A percentile compares a stretch with the other conserved stretches of the same genome.
These are phyloP conservation scores for Aspergillus incahuasiensis DNA, from an alignment of 495 filamentous ascomycete species.

Conservation along the genomic window DNA sequence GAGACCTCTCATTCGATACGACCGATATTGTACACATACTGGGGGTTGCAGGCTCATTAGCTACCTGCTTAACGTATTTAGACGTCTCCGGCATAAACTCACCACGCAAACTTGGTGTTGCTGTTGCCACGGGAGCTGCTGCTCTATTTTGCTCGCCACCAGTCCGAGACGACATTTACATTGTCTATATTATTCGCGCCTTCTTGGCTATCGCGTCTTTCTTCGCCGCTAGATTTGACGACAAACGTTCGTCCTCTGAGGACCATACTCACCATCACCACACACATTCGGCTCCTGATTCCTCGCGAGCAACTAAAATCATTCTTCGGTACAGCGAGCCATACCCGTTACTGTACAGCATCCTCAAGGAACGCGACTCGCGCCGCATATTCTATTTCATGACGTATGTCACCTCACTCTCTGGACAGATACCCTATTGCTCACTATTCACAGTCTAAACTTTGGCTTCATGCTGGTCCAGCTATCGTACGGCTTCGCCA, in stretches of 20 bases:
- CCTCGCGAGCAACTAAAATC: conserved; percentile 59
- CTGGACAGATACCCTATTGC: not conserved
- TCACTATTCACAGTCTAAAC: conserved; percentile 62
- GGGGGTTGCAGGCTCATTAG: conserved; percentile 26
- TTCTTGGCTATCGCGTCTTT: conserved; percentile 30
- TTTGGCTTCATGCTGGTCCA: conserved; percentile 94
- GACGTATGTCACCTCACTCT: conserved; percentile 49
- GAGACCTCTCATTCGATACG: conserved; percentile 18
- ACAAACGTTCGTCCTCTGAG: conserved; percentile 25
- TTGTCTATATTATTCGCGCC: conserved; percentile 29
- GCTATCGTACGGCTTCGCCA: conserved; percentile 86
- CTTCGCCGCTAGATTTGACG: conserved; percentile 37
- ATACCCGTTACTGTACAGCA: conserved; percentile 75
- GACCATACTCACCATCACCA: conserved; percentile 39
- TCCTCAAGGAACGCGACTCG: conserved; percentile 88
- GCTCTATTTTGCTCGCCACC: conserved; percentile 35
- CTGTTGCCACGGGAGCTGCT: conserved; percentile 24
- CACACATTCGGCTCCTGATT: conserved; percentile 25
- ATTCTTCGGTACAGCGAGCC: conserved; percentile 59
- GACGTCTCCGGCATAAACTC: conserved; percentile 26
- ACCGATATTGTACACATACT: conserved; percentile 26
- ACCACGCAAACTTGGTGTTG: conserved; percentile 34
- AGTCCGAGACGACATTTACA: conserved; percentile 24
- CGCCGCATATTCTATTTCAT: conserved; percentile 97
- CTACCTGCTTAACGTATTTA: conserved; percentile 25